Evolutionary conservation across 441 rosid species (phyloP), one percentile per base, ranked within the genome.

Genomic region (Populus trichocarpa): DNA sequence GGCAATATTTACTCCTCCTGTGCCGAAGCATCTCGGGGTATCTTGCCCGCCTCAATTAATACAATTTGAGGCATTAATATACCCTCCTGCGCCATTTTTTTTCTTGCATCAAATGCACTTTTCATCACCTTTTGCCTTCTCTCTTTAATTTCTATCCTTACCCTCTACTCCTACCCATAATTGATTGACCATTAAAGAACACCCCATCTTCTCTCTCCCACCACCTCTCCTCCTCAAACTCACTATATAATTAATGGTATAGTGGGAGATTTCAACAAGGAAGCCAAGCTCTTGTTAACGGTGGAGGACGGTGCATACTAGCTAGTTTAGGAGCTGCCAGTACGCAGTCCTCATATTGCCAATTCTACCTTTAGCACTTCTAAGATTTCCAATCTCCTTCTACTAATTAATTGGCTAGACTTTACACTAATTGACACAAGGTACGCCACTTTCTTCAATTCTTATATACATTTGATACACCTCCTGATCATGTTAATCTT

Each of bases 151-250:
- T 33, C 65, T 13, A 0, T 18, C 6, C 23, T 71, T 42, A 74
- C 85, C 84, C 73, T 76, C 80, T 70, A 74, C 30, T 77, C 86
- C 79, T 64, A 81, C 82, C 85, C 81, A 32, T 65, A 76, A 82
- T 72, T 59, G 38, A 76, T 71, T 35, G 35, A 61, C 70, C 20
- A 22, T 72, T 13, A 67, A 77, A 76, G 72, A 77, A 71, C 30
- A 11, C 42, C 11, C 53, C 73, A 22, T 0, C 11, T 22, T 11
- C 32, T 70, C 3, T 50, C 59, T 16, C 59, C 22, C 38, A 3
- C 14, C 14, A 3, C 32, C 32, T 30, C 1, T 16, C 65, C 32
- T 30, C 32, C 66, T 40, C 14, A 11, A 70, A 11, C 23, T 70
- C 23, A 22, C 16, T 23, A 71, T 25, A 38, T 42, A 42, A 11